Evolutionary conservation across 2,329 filamentous ascomycete genomes (phyloP).

Genomic region (Colletotrichum lentis): DNA sequence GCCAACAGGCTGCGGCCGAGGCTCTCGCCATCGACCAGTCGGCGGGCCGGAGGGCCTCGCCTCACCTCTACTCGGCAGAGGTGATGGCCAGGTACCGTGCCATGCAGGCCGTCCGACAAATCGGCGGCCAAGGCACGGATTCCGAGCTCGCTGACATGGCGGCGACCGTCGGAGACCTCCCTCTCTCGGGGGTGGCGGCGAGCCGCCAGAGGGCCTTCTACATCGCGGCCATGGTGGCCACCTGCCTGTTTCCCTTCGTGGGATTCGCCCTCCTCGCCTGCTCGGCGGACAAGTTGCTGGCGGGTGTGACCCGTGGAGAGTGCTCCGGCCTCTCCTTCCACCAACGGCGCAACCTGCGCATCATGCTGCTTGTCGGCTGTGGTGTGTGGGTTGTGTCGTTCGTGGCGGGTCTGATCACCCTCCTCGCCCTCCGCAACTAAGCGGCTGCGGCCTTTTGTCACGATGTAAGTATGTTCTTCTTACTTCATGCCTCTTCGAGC

Average conservation of each 20-base stretch:
- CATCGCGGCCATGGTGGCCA: conserved; percentile 9
- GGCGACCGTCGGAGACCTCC: conserved; percentile 6
- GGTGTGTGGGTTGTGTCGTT: conserved; percentile 23
- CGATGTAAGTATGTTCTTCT: conserved; percentile 11
- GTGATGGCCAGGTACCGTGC: conserved; percentile 16
- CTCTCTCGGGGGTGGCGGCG: conserved; percentile 19
- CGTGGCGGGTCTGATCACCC: conserved; percentile 10
- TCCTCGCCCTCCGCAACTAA: conserved; percentile 16
- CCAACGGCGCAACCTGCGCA: conserved; percentile 30
- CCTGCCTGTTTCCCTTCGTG: conserved; percentile 21
- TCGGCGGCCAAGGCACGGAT: conserved; percentile 31
- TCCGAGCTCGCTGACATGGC: conserved; percentile 34
- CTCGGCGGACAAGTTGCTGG: conserved; percentile 10
- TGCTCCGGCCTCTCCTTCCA: conserved; percentile 32
- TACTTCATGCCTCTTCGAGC: no score
- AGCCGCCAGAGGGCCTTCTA: conserved; percentile 24
- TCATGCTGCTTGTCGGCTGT: conserved; percentile 25
- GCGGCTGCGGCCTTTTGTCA: neutral
- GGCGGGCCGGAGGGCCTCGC: conserved; percentile 16
- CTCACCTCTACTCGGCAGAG: conserved; percentile 17
- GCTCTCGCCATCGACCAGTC: conserved; percentile 24
- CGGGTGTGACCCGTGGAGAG: conserved; percentile 27
- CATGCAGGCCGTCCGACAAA: conserved; percentile 16
- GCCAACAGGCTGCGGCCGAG: conserved; percentile 9
- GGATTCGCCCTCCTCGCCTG: conserved; percentile 13